Base-by-base conservation (phyloP, 805 yeast species). In the Kregervanrija pseudodelftensis region DNA sequence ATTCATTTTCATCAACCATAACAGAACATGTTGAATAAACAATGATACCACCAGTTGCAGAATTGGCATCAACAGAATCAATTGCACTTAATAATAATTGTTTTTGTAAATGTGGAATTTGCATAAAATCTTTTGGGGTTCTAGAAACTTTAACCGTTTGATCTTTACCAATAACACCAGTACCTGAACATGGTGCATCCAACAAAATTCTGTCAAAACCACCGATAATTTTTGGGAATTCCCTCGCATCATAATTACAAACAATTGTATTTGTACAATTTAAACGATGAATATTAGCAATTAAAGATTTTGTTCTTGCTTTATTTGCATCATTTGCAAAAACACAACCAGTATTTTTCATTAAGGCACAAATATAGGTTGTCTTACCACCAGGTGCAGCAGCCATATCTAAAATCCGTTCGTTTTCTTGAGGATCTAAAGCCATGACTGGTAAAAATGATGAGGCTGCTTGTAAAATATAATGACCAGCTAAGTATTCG, bases 331-430 rank as follows among this genome's bases (percentile, higher is more conserved):
- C 99, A 66, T 93, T 93, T 43, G 99, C 99, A 64, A 93, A 90
- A 16, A 93, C 86, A 65, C 91, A 81, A 28, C 99, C 99, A 1
- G 99, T 93, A 66, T 93, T 93, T 63, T 93, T 93, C 98, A 93
- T 93, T 69, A 91, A 67, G 1, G 99, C 97, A 33, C 95, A 80
- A 43, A 91, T 79, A 63, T 88, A 90, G 2, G 99, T 91, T 15
- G 97, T 88, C 63, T 91, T 91, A 68, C 99, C 99, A 71, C 99
- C 99, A 53, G 99, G 99, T 30, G 99, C 97, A 49, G 99, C 95
- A 40, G 99, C 98, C 99, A 93, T 93, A 69, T 93, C 99, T 51
- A 93, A 72, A 36, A 93, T 75, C 60, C 99, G 83, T 70, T 93
- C 99, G 61, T 85, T 82, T 66, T 89, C 97, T 64, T 89, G 95